phyloP scores from a whole-genome alignment of 2,329 filamentous ascomycete species.

The Xylariaceae sp. region DNA sequence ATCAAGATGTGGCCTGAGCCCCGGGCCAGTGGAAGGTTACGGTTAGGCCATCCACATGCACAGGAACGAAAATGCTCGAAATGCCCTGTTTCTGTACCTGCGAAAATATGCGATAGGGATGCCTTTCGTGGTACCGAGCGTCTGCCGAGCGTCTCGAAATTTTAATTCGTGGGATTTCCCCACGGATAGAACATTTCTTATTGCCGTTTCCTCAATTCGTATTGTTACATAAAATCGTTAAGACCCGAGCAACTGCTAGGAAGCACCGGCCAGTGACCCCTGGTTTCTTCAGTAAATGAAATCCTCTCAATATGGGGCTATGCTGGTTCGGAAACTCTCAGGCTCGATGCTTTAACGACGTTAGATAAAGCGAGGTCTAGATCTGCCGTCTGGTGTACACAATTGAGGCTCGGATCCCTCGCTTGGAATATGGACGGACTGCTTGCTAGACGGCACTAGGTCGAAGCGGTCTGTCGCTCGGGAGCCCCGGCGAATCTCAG shows the following conservation, averaged over 20 bases:
- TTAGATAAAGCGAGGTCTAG: conserved; percentile 16
- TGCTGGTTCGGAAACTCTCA: no score
- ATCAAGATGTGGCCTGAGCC: neutral
- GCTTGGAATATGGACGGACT: neutral
- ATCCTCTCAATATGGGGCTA: no score
- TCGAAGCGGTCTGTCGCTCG: neutral
- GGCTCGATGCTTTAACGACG: no score
- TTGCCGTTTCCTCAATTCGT: no score
- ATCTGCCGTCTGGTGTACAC: conserved; percentile 6
- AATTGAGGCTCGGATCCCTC: conserved; percentile 13
- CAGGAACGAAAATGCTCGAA: neutral
- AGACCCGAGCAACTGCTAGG: no score
- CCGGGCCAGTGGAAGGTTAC: conserved; percentile 9
- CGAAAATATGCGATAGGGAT: neutral
- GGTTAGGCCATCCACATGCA: conserved; percentile 8
- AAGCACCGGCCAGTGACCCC: no score
- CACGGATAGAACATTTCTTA: no score
- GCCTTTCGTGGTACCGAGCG: no score
- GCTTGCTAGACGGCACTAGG: neutral
- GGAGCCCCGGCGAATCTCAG: conserved; percentile 4
- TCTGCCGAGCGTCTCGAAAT: no score
- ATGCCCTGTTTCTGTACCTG: neutral
- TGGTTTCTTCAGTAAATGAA: no score
- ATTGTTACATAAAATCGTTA: no score
- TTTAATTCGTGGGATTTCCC: no score